Percentiles rank a stretch among this genome's conserved stretches.
Conservation (phyloP, 305 asterid species). For the Coffea humblotiana region DNA sequence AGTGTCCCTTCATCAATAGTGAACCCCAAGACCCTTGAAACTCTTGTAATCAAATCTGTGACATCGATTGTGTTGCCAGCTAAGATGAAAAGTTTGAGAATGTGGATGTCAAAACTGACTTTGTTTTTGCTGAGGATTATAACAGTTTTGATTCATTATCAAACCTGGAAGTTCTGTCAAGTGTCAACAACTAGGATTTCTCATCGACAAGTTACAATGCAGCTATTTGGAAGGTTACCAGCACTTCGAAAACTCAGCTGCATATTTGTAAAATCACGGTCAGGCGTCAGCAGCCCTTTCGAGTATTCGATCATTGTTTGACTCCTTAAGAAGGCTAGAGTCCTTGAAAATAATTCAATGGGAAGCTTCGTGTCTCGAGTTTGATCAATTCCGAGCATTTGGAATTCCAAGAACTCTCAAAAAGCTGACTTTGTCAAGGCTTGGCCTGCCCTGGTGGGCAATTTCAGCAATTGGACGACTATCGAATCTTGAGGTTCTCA, state of each 20-base stretch:
- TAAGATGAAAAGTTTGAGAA: too few species aligned
- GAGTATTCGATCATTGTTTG: not conserved
- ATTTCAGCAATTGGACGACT: not conserved
- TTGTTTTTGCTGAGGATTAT: too few species aligned
- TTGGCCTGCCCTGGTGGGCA: not conserved
- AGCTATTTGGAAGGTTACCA: not conserved
- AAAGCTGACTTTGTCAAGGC: not conserved
- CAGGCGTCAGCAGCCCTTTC: too few species aligned
- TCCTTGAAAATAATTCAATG: not conserved
- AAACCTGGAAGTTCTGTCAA: too few species aligned
- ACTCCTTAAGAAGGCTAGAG: not conserved
- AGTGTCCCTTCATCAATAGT: not conserved
- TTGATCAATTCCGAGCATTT: not conserved
- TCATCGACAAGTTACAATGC: too few species aligned
- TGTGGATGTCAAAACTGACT: too few species aligned
- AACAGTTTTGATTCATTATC: too few species aligned
- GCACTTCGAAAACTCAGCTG: not conserved
- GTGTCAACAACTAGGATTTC: too few species aligned
- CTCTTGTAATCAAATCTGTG: not conserved
- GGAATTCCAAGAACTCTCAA: not conserved
- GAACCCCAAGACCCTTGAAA: not conserved
- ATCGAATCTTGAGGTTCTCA: constrained; percentile 10
- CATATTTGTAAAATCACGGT: not conserved
- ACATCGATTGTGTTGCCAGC: too few species aligned
- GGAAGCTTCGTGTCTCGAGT: too few species aligned